Base-by-base conservation (phyloP, 805 yeast species). In the Yamadazyma insecticola region DNA sequence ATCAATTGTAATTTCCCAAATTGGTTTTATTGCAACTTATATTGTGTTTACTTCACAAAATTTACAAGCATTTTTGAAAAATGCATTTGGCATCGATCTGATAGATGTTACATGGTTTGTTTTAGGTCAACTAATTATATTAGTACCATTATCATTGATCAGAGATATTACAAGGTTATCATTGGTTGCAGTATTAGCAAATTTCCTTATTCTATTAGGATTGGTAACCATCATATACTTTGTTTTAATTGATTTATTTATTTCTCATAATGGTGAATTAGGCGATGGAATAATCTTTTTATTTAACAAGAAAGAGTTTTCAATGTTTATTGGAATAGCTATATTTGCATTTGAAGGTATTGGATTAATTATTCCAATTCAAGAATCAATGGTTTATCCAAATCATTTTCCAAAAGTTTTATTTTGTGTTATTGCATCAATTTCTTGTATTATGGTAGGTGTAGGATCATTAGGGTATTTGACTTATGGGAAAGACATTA, bases 271-370 rank as follows among this genome's bases (percentile, higher is more conserved):
- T 26, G 51, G 62, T 2, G 28, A 31, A 2, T 53, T 70, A 1
- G 78, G 78, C 1, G 63, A 62, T 2, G 77, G 73, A 2, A 64
- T 82, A 19, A 62, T 64, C 14, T 53, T 56, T 29, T 51, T 57
- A 20, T 71, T 82, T 57, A 82, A 82, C 51, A 39, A 60, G 18
- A 62, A 68, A 4, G 68, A 68, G 30, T 83, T 85, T 68, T 75
- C 90, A 0, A 56, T 84, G 28, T 83, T 83, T 48, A 77, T 83
- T 30, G 94, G 94, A 6, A 85, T 84, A 5, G 89, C 90, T 2
- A 83, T 84, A 18, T 84, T 84, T 62, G 87, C 92, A n/a, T 84
- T 82, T 50, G 94, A 84, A 58, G 94, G 94, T 1, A 82, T 84
- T 35, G 92, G 94, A 0, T 62, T 84, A 28, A 80, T 84, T 29